Percentiles rank a stretch among this genome's conserved stretches.
Conservation (phyloP, 768 basidiomycete species). For the Megacollybia marginata region DNA sequence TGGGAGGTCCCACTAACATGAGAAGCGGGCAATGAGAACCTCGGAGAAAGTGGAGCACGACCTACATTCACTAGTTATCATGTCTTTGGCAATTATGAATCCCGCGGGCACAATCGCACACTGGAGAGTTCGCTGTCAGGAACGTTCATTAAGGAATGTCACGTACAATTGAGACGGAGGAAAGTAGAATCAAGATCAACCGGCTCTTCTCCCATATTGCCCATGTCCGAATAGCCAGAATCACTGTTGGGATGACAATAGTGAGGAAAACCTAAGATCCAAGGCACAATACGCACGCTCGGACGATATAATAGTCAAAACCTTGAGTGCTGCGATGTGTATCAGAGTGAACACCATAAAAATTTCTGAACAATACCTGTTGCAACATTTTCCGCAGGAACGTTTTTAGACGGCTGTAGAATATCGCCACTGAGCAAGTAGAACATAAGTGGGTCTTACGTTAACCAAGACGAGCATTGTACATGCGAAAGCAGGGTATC, state of each 20-base stretch:
- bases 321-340: constrained; percentile 4
- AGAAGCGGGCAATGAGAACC: not conserved
- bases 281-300: constrained; percentile 6
- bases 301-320: constrained; percentile 10
- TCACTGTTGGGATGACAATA: constrained; percentile 7
- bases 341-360: not conserved
- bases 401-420: not conserved
- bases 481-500: constrained; percentile 9
- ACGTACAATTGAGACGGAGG: constrained; percentile 6
- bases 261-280: not conserved
- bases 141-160: not conserved
- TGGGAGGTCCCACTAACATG: not conserved
- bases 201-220: constrained; percentile 18
- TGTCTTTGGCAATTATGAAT: constrained; percentile 6
- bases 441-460: constrained; percentile 4
- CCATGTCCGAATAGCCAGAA: constrained; percentile 19
- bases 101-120: constrained; percentile 8
- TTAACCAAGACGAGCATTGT: constrained; percentile 8
- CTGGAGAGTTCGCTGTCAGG: constrained; percentile 1
- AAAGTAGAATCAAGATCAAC: constrained; percentile 6
- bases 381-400: not conserved
- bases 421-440: not conserved
- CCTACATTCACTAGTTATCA: constrained; percentile 3
- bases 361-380: not conserved
- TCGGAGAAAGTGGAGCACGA: not conserved